phyloP scores from a whole-genome alignment of 2,329 filamentous ascomycete species.

The Stylonectria norvegica region DNA sequence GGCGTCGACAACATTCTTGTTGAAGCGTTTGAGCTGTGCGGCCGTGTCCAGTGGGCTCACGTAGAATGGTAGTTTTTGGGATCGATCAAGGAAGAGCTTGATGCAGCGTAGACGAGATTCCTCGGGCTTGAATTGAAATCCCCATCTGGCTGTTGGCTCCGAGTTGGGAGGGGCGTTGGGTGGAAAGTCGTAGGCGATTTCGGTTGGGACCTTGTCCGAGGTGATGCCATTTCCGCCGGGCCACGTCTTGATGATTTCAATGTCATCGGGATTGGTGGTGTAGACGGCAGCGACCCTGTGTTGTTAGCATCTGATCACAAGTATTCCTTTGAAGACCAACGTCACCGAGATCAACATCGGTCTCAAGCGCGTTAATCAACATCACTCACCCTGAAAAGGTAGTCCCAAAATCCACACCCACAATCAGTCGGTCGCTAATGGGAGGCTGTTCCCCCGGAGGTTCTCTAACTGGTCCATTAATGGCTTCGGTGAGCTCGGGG shows the following conservation, averaged over 20 bases:
- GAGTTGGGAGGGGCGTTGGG: slow-evolving; percentile 31
- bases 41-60: slow-evolving; percentile 75
- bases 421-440: slow-evolving; percentile 63
- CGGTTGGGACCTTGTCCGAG: slow-evolving; percentile 82
- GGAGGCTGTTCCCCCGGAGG: slow-evolving; percentile 50
- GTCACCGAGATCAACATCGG: too few relatives aligned
- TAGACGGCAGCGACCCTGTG: slow-evolving; percentile 64
- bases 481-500: slow-evolving; percentile 59
- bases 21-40: slow-evolving; percentile 68
- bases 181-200: slow-evolving; percentile 61
- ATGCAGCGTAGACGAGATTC: slow-evolving; percentile 75
- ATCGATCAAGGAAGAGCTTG: slow-evolving; percentile 78
- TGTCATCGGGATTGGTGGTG: slow-evolving; percentile 71
- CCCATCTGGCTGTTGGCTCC: slow-evolving; percentile 64
- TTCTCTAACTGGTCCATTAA: slow-evolving; percentile 59
- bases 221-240: slow-evolving; percentile 81
- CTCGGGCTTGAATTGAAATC: slow-evolving; percentile 77
- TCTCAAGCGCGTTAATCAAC: too few relatives aligned
- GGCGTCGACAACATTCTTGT: slow-evolving; percentile 75
- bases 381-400: slow-evolving; percentile 71
- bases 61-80: slow-evolving; percentile 77
- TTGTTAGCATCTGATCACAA: slow-evolving; percentile 5
- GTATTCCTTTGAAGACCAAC: neutral
- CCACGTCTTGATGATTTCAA: slow-evolving; percentile 83
- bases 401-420: slow-evolving; percentile 81